Conservation (phyloP, 495 filamentous ascomycete species). For the Xylaria scruposa region DNA sequence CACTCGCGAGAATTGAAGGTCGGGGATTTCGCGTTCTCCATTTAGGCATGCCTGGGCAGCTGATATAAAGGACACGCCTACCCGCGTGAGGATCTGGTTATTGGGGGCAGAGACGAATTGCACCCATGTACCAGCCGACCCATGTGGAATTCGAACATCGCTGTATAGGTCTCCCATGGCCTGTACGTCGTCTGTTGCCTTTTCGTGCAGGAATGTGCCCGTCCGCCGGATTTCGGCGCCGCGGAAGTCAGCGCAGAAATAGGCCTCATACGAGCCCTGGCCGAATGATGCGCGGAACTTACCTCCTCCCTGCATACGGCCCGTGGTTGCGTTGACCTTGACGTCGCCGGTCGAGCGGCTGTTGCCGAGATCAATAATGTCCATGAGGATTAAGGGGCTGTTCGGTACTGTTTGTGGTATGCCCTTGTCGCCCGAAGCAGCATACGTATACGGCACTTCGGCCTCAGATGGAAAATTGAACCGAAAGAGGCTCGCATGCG, state of each 20-base stretch:
- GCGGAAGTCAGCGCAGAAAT: conserved; percentile 73
- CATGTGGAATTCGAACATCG: conserved; percentile 53
- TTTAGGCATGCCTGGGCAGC: conserved; percentile 67
- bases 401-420: conserved; percentile 45
- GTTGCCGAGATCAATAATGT: conserved; percentile 68
- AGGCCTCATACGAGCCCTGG: conserved; percentile 61
- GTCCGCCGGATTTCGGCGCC: conserved; percentile 65
- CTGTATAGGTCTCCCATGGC: conserved; percentile 50
- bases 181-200: conserved; percentile 53
- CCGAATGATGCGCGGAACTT: conserved; percentile 73
- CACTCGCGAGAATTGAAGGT: conserved; percentile 65
- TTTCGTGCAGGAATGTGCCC: conserved; percentile 58
- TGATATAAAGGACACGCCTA: conserved; percentile 72
- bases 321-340: conserved; percentile 55
- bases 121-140: conserved; percentile 68
- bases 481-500: conserved; percentile 70
- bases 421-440: background rate
- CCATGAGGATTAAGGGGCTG: conserved; percentile 67
- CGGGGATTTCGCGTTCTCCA: conserved; percentile 66
- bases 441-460: conserved; percentile 24
- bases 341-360: conserved; percentile 65
- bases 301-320: conserved; percentile 68
- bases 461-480: conserved; percentile 64
- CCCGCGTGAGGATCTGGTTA: conserved; percentile 60
- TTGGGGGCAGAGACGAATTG: conserved; percentile 57